phyloP scores from a whole-genome alignment of 2,329 filamentous ascomycete genomes.

The Alternaria infectoria region DNA sequence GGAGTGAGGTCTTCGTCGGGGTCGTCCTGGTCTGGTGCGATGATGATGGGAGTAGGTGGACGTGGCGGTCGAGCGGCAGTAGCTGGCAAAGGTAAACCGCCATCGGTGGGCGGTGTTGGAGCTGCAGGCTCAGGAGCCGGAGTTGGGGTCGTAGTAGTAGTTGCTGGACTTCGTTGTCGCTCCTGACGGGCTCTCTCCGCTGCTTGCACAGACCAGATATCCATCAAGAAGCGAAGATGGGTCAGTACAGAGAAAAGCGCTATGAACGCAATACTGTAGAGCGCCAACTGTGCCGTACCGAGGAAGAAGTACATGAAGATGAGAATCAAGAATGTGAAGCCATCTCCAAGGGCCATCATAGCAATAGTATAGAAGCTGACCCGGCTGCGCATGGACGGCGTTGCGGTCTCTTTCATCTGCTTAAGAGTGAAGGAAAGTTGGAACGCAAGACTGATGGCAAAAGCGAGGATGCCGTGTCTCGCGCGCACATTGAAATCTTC shows the following conservation, averaged over 20 bases:
- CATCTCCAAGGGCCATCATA: conserved; percentile 67
- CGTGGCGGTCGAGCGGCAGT: conserved; percentile 52
- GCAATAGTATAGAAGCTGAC: conserved; percentile 70
- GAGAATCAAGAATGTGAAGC: conserved; percentile 63
- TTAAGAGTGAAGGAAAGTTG: conserved; percentile 65
- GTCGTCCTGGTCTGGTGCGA: conserved; percentile 65
- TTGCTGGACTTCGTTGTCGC: conserved; percentile 50
- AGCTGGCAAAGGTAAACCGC: conserved; percentile 57
- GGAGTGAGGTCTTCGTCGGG: conserved; percentile 44
- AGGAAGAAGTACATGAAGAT: conserved; percentile 60
- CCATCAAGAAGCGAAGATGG: conserved; percentile 69
- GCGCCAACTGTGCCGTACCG: conserved; percentile 60
- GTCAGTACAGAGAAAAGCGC: conserved; percentile 67
- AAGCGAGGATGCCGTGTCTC: conserved; percentile 60
- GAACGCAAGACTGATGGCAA: conserved; percentile 56
- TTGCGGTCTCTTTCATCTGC: conserved; percentile 69
- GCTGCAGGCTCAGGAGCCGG: conserved; percentile 26
- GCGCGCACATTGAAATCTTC: conserved; percentile 62
- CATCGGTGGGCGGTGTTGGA: conserved; percentile 32
- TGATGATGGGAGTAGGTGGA: conserved; percentile 62
- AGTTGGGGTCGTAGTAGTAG: conserved; percentile 27
- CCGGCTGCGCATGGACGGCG: conserved; percentile 67
- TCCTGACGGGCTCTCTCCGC: conserved; percentile 55
- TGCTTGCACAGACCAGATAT: conserved; percentile 70
- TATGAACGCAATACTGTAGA: conserved; percentile 64